Evolutionary conservation across 768 basidiomycete species (phyloP).

Genomic region (Tubosaeta sp.): DNA sequence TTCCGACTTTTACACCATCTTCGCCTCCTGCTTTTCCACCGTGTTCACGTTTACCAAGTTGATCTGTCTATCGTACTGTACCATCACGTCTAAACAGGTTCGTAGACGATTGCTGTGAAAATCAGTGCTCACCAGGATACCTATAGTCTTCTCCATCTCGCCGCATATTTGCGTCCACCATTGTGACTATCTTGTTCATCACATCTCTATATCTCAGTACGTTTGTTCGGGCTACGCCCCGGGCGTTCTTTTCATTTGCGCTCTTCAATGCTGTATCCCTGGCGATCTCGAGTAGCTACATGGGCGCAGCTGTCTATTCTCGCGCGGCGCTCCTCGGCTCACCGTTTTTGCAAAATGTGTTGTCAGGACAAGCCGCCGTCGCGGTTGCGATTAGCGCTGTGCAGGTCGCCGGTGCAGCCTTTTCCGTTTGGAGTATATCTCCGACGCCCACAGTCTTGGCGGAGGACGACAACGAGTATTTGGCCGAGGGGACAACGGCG

Average conservation of each 20-base stretch:
- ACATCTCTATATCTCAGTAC: constrained; percentile 64
- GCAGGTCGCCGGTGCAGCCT: constrained; percentile 62
- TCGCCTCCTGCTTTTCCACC: constrained; percentile 63
- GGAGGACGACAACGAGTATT: constrained; percentile 27
- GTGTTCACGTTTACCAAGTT: constrained; percentile 67
- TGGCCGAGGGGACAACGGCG: constrained; percentile 62
- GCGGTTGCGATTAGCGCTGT: constrained; percentile 77
- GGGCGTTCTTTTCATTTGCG: constrained; percentile 61
- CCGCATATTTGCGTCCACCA: constrained; percentile 49
- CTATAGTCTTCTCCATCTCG: constrained; percentile 57
- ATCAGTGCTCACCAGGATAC: background rate
- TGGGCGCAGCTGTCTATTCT: constrained; percentile 75
- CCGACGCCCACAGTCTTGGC: constrained; percentile 22
- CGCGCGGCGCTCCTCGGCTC: constrained; percentile 78
- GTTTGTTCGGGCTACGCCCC: constrained; percentile 50
- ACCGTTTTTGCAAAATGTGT: constrained; percentile 63
- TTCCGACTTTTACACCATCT: constrained; percentile 53
- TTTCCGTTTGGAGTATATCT: constrained; percentile 49
- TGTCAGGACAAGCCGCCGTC: constrained; percentile 84
- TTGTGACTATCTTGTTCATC: constrained; percentile 48
- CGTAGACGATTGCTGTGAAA: constrained; percentile 17
- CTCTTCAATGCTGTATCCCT: constrained; percentile 57
- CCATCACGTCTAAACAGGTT: constrained; percentile 63
- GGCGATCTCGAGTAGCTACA: constrained; percentile 63
- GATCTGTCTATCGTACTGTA: constrained; percentile 69